Evolutionary conservation across 441 rosid genomes (phyloP).

Genomic region (Corymbia calophylla): DNA sequence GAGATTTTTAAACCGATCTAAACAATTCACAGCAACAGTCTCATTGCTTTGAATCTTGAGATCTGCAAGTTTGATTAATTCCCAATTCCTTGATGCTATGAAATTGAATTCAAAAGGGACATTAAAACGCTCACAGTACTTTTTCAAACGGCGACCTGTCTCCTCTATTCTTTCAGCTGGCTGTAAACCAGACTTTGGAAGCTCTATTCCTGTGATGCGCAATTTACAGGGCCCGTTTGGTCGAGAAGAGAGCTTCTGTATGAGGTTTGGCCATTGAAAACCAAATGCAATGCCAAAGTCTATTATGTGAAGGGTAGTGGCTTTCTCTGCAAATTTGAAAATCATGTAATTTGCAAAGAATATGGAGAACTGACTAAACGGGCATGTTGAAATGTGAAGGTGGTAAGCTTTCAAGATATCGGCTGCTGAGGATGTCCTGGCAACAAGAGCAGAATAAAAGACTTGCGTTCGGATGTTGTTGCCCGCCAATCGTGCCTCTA

Average conservation of each 20-base stretch:
- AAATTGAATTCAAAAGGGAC: background rate
- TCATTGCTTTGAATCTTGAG: background rate
- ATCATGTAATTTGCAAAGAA: background rate
- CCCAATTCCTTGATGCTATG: background rate
- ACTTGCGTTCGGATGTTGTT: background rate
- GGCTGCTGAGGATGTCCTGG: background rate
- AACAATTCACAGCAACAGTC: background rate
- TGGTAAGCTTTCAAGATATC: background rate
- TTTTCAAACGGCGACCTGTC: background rate
- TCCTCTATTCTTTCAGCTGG: background rate
- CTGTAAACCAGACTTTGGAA: background rate
- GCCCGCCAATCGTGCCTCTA: background rate
- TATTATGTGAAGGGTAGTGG: background rate
- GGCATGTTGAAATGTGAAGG: background rate
- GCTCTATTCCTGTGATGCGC: background rate
- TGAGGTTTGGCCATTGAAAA: background rate
- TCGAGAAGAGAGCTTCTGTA: background rate
- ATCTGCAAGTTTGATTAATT: background rate
- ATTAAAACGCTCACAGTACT: background rate
- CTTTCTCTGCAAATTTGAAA: background rate
- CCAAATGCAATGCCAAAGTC: background rate
- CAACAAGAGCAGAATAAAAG: background rate
- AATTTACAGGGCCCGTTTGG: background rate
- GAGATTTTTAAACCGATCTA: background rate
- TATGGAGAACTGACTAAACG: background rate